Evolutionary conservation across 1,284 basidiomycete genomes (phyloP).

Genomic region (Hortiboletus rubellus): DNA sequence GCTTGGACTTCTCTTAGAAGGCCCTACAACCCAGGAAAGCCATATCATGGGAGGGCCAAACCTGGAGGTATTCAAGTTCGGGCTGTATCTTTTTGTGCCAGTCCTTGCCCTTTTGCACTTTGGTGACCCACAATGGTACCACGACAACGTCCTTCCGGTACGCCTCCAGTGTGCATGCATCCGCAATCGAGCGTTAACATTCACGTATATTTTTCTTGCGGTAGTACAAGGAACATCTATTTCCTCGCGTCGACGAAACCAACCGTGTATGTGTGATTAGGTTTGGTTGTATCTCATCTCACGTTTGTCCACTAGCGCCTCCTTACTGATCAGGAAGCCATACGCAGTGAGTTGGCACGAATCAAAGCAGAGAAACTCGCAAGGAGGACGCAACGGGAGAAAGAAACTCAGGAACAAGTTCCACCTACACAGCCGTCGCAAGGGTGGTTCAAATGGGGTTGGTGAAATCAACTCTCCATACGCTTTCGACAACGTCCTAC

Average conservation of each 20-base stretch:
- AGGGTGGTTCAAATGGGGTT: constrained; percentile 34
- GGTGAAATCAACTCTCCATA: constrained; percentile 12
- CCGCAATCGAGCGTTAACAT: neutral
- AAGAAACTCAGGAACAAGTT: constrained; percentile 35
- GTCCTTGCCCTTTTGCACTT: constrained; percentile 83
- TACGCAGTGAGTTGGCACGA: constrained; percentile 67
- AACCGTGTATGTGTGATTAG: constrained; percentile 44
- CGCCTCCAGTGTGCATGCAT: constrained; percentile 29
- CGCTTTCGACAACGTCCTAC: neutral
- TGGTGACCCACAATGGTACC: constrained; percentile 89
- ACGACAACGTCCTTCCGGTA: constrained; percentile 77
- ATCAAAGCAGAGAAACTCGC: constrained; percentile 64
- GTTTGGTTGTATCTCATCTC: constrained; percentile 2
- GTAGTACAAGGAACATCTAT: constrained; percentile 72
- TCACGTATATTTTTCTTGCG: neutral
- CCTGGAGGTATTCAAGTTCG: constrained; percentile 88
- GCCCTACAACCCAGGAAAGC: constrained; percentile 7
- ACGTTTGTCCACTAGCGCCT: constrained; percentile 45
- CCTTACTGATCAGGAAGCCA: constrained; percentile 61
- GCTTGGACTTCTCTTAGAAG: neutral
- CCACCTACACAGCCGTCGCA: constrained; percentile 17
- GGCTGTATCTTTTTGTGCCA: constrained; percentile 87
- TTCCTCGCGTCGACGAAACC: constrained; percentile 60
- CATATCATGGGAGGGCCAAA: constrained; percentile 73
- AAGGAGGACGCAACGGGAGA: constrained; percentile 42